phyloP scores from a whole-genome alignment of 2,329 filamentous ascomycete species.

The Westerdykella sp. region DNA sequence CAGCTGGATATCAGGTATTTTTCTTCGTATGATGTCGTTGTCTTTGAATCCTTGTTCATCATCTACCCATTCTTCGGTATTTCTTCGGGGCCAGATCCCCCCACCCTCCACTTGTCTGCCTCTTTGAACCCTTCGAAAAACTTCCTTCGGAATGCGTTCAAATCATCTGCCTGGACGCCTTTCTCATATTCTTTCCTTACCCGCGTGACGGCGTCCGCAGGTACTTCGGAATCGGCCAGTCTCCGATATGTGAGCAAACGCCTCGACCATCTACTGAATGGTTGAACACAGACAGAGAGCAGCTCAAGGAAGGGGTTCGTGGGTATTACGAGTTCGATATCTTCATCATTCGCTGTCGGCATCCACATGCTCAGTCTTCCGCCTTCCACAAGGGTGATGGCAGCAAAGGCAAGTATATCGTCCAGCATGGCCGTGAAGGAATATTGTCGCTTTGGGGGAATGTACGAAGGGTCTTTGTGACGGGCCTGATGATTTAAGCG shows the following conservation, averaged over 20 bases:
- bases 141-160: constrained; percentile 62
- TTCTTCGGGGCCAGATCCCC: too few relatives aligned
- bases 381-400: constrained; percentile 66
- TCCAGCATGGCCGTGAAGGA: constrained; percentile 85
- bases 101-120: neutral
- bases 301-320: constrained; percentile 69
- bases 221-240: constrained; percentile 53
- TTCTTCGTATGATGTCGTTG: too few relatives aligned
- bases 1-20: too few relatives aligned
- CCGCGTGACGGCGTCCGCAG: constrained; percentile 15
- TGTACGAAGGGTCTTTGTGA: constrained; percentile 49
- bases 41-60: too few relatives aligned
- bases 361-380: constrained; percentile 93
- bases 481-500: constrained; percentile 21
- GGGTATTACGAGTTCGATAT: constrained; percentile 70
- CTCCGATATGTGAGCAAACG: constrained; percentile 81
- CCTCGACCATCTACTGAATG: constrained; percentile 90
- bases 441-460: constrained; percentile 87
- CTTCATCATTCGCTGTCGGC: constrained; percentile 62
- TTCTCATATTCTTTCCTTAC: constrained; percentile 27
- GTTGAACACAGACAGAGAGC: constrained; percentile 71
- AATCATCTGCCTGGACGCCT: constrained; percentile 55
- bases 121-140: constrained; percentile 40
- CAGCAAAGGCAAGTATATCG: constrained; percentile 80
- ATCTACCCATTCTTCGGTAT: too few relatives aligned